Base-by-base conservation (phyloP, 192 early-diverging fungal genomes). In the Entomortierella lignicola region DNA sequence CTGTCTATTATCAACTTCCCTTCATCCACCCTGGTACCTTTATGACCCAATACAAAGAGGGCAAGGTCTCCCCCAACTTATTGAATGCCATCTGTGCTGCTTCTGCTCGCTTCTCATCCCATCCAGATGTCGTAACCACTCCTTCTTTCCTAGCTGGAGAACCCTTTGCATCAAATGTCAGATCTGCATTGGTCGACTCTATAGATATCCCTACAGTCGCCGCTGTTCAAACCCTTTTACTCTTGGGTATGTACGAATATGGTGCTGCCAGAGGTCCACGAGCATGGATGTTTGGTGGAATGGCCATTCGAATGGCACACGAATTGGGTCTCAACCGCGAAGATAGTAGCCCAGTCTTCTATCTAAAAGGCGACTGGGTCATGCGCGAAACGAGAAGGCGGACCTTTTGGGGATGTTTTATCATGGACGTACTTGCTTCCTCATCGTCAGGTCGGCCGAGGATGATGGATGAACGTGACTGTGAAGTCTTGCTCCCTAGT, bases 201-300 rank as follows among this genome's bases (percentile, higher is more conserved):
- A 75, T 88, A 29, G 88, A 89, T 70, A 26, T 61, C 23, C 86
- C 88, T 8, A 74, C 67, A 23, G 59, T 88, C 29, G 66, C 81
- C n/a, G 72, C 75, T 65, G 82, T 86, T 8, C 88, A 89, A 43
- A 82, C 84, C n/a, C 39, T 89, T 1, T 12, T 84, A 8, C 70
- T 89, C 27, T 30, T 89, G 23, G 47, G 71, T 23, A 61, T 87
- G 42, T 83, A 86, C 58, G 82, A 84, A 21, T 87, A 83, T 54
- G 88, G 88, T 6, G 77, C 75, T 48, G 81, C 80, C 17, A 58
- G 83, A 29, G 86, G 88, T 12, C 83, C 86, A 31, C 80, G 86
- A n/a, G 70, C 83, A 39, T 89, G 86, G 86, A 88, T 87, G 86
- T 89, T 82, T 80, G 65, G 66, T 20, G 86, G 86, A 31, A 85